These are phyloP conservation scores for Phytopythium delawarense DNA, from an alignment of 352 stramenopile species.

Conservation along the genomic window DNA sequence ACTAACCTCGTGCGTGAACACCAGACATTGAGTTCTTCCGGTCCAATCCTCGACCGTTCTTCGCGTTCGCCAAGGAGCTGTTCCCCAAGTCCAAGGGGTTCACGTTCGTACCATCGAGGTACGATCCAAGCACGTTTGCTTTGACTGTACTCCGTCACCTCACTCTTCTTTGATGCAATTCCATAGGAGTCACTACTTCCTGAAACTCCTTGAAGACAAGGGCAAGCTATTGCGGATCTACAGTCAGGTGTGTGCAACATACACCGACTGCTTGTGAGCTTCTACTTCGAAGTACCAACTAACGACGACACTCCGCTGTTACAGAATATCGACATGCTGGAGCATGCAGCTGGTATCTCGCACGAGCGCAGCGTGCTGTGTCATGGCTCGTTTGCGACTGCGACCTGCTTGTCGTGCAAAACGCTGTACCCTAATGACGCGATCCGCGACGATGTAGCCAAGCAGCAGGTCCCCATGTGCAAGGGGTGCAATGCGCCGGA, in stretches of 20 bases:
- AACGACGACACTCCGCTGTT: background rate
- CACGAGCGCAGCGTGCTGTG: slow-evolving; percentile 90
- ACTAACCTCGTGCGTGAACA: slow-evolving; percentile 1
- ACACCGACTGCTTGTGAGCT: background rate
- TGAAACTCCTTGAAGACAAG: slow-evolving; percentile 92
- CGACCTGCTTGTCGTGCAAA: slow-evolving; percentile 91
- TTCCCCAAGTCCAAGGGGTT: slow-evolving; percentile 80
- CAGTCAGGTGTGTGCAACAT: slow-evolving; percentile 46
- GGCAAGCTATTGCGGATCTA: slow-evolving; percentile 93
- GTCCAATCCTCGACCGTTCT: slow-evolving; percentile 96
- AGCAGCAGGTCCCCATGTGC: slow-evolving; percentile 81
- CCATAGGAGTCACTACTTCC: slow-evolving; percentile 92
- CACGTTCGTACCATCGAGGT: slow-evolving; percentile 75
- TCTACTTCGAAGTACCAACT: too few species aligned
- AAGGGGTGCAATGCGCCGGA: slow-evolving; percentile 52
- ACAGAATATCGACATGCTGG: slow-evolving; percentile 18
- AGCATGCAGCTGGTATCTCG: slow-evolving; percentile 40
- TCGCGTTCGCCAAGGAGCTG: slow-evolving; percentile 92
- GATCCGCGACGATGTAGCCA: slow-evolving; percentile 79
- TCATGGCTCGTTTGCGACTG: slow-evolving; percentile 92
- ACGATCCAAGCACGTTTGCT: background rate
- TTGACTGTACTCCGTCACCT: background rate
- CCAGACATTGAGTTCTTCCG: slow-evolving; percentile 97
- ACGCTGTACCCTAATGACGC: slow-evolving; percentile 73
- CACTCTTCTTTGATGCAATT: background rate